Conservation (phyloP, 768 basidiomycete genomes). For the Phlebiopsis gigantea region DNA sequence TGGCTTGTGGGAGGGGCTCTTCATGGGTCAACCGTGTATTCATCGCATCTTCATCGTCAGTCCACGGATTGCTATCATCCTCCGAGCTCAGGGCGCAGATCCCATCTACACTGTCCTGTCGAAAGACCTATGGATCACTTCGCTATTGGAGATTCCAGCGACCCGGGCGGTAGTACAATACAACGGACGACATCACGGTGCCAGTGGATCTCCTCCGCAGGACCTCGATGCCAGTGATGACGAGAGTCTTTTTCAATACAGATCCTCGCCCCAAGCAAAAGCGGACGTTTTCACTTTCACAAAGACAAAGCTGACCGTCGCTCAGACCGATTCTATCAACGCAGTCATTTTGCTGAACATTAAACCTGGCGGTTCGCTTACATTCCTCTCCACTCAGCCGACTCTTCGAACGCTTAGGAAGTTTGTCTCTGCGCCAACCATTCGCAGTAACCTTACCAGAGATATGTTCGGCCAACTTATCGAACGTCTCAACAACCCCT, state of each 20-base stretch:
- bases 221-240: too few species aligned
- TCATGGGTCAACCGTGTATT: neutral
- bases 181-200: too few species aligned
- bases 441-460: neutral
- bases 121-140: too few species aligned
- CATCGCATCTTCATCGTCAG: slow-evolving; percentile 3
- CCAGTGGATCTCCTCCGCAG: too few species aligned
- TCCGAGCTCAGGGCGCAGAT: too few species aligned
- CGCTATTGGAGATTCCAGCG: too few species aligned
- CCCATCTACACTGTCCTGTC: too few species aligned
- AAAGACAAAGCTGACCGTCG: neutral
- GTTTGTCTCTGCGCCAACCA: neutral
- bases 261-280: neutral
- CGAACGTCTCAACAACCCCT: neutral
- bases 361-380: neutral
- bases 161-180: too few species aligned
- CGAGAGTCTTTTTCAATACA: too few species aligned
- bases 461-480: neutral
- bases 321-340: neutral
- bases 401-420: neutral
- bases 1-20: neutral
- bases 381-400: neutral
- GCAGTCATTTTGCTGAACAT: neutral
- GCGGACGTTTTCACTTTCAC: too few species aligned
- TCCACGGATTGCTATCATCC: neutral